A percentile compares a stretch with the other conserved stretches of the same genome.
Evolutionary conservation across 78 protist species (phyloP).

Genomic region (Dictyostelium discoideum): dicty_2.7 NC_007091.3:288001-288500

Average conservation of each 20-base stretch:
- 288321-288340: constrained; percentile 40
- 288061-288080: constrained; percentile 53
- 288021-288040: constrained; percentile 86
- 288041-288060: constrained; percentile 77
- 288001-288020: constrained; percentile 83
- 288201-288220: constrained; percentile 75
- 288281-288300: constrained; percentile 42
- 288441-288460: background rate
- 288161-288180: constrained; percentile 81
- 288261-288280: constrained; percentile 52
- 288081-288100: constrained; percentile 53
- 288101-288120: constrained; percentile 46
- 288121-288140: background rate
- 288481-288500: background rate
- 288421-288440: background rate
- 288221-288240: constrained; percentile 74
- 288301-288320: constrained; percentile 36
- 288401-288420: background rate
- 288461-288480: background rate
- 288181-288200: constrained; percentile 59
- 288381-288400: too few relatives aligned
- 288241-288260: background rate
- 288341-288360: constrained; percentile 70
- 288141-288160: constrained; percentile 76
- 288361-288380: constrained; percentile 66